Evolutionary conservation across 2,329 filamentous ascomycete species (phyloP), one percentile per base, ranked within the genome.

Genomic region (Shiraia bambusicola): DNA sequence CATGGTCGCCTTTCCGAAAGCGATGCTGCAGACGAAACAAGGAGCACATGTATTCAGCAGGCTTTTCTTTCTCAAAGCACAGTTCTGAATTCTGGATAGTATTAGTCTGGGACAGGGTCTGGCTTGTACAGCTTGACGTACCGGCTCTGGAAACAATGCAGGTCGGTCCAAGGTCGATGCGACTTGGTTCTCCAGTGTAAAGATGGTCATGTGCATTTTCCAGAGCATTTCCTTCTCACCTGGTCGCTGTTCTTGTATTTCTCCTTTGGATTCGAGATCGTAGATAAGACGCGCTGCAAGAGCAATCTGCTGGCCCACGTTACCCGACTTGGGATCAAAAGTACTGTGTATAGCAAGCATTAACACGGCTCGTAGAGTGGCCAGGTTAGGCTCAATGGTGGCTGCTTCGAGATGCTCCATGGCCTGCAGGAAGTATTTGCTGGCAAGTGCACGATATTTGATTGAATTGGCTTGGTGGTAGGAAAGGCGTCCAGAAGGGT

Each of bases 291-390:
- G 56, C 6, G 60, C 52, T 3, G 65, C 63, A 32, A 67, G 61
- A 8, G 64, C 65, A 25, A 67, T 47, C 27, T 69, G 65, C 38
- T 69, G 65, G 7, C 65, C 63, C 24, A 64, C 57, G 22, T 69
- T 67, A 2, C 65, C 65, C 5, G 50, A 49, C 14, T 61, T 59
- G 9, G 65, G 65, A 24, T 69, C 63, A 28, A 69, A 67, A 6
- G 61, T 50, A 40, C 62, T 64, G 38, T 67, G 63, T 25, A 69
- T 61, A 17, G 63, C 59, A 16, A 69, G 60, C 7, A 69, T 36
- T 8, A 67, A 37, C 12, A 67, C 54, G 2, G 63, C 58, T 12
- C 61, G 55, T 2, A 69, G 53, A 0, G 64, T 66, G 9, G 55
- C 54, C 19, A 67, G 59, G 6, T 56, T 61, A 1, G 62, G 54